Conservation (phyloP, 2,329 filamentous ascomycete species). For the Ceratocystis colombiana region DNA sequence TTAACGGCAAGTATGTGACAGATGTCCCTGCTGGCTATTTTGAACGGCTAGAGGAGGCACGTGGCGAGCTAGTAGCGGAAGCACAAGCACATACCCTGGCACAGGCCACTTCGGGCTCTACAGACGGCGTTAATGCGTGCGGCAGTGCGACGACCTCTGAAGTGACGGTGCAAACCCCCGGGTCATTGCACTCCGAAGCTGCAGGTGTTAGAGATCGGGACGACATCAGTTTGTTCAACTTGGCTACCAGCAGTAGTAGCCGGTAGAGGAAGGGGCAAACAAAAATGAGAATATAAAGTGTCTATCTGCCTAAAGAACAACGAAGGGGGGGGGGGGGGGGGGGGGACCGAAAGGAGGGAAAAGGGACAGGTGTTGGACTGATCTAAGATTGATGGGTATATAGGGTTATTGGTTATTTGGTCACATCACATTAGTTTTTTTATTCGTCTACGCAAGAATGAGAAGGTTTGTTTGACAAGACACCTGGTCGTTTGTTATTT, state of each 20-base stretch:
- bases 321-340: not conserved
- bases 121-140: constrained; percentile 15
- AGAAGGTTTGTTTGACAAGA: not conserved
- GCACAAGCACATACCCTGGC: not conserved
- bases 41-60: constrained; percentile 60
- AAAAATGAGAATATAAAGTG: not conserved
- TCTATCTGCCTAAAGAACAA: no score
- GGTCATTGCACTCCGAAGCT: constrained; percentile 17
- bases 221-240: constrained; percentile 24
- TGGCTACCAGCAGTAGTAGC: constrained; percentile 19
- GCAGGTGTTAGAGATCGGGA: constrained; percentile 22
- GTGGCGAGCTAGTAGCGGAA: constrained; percentile 48
- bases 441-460: not conserved
- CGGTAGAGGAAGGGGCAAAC: constrained; percentile 10
- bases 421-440: not conserved
- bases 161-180: constrained; percentile 15
- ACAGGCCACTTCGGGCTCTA: constrained; percentile 19
- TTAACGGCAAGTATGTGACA: constrained; percentile 79
- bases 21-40: constrained; percentile 73
- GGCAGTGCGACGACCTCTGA: constrained; percentile 9
- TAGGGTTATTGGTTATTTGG: not conserved
- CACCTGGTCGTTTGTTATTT: not conserved
- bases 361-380: not conserved
- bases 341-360: not conserved
- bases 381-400: not conserved